A percentile compares a stretch with the other conserved stretches of the same genome.
Conservation (phyloP, 352 stramenopile species). For the Globisporangium lucens region DNA sequence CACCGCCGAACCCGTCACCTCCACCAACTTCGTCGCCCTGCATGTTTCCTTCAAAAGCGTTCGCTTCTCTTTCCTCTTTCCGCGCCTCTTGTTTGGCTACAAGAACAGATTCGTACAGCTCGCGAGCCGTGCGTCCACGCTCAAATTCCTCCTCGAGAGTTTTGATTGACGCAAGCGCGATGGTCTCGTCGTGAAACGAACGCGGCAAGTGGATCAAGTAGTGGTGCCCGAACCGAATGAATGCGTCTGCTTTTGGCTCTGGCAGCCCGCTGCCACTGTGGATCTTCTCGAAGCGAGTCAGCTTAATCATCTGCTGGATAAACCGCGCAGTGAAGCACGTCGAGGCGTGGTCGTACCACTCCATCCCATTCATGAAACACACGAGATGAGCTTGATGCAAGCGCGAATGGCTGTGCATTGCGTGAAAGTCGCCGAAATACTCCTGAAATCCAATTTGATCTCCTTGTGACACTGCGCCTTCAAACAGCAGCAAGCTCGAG, state of each 20-base stretch:
- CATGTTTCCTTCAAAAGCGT: background rate
- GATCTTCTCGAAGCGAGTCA: conserved; percentile 62
- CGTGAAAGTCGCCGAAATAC: conserved; percentile 57
- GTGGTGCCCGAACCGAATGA: conserved; percentile 73
- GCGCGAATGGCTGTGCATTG: conserved; percentile 44
- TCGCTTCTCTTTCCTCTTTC: background rate
- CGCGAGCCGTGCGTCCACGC: conserved; percentile 57
- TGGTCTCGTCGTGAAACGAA: conserved; percentile 76
- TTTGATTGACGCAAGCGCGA: conserved; percentile 65
- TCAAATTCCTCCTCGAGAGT: conserved; percentile 79
- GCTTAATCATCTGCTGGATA: conserved; percentile 77
- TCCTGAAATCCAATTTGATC: conserved; percentile 69
- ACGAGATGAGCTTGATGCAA: conserved; percentile 73
- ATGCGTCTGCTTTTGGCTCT: conserved; percentile 50
- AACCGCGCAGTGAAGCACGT: conserved; percentile 66
- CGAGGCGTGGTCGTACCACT: conserved; percentile 67
- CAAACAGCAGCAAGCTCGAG: conserved; percentile 66
- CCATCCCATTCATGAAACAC: conserved; percentile 63
- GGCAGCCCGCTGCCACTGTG: conserved; percentile 27
- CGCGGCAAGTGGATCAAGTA: conserved; percentile 78
- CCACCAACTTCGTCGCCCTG: background rate
- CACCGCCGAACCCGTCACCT: background rate
- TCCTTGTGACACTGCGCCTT: conserved; percentile 56
- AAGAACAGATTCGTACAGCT: conserved; percentile 74
- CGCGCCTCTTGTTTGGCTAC: conserved; percentile 35